These are phyloP conservation scores for Penicillium daleae DNA, from an alignment of 495 filamentous ascomycete species.

Conservation along the genomic window DNA sequence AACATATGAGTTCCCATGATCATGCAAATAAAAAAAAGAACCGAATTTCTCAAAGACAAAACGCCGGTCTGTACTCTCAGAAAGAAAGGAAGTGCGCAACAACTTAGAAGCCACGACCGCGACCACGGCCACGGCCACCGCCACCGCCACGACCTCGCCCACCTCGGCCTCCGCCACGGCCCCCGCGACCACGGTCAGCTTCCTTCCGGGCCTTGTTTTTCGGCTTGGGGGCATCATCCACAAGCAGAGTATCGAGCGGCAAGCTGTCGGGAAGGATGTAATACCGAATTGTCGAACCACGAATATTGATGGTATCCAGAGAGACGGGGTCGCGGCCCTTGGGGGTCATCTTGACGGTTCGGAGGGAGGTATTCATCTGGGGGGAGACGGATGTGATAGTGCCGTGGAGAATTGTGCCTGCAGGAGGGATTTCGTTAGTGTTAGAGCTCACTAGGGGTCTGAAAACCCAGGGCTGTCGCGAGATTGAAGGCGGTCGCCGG, in stretches of 20 bases:
- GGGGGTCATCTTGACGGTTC: constrained; percentile 92
- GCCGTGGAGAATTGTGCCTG: constrained; percentile 92
- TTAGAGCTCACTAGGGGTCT: background rate
- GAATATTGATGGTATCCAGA: constrained; percentile 95
- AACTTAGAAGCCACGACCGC: constrained; percentile 59
- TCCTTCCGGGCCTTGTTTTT: constrained; percentile 99
- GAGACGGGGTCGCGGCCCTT: constrained; percentile 82
- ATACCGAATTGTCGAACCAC: constrained; percentile 90
- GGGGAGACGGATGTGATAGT: constrained; percentile 94
- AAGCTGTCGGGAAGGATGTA: constrained; percentile 93
- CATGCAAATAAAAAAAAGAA: constrained; percentile 31
- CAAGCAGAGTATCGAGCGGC: constrained; percentile 89
- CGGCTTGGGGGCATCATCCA: constrained; percentile 95
- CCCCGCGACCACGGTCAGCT: constrained; percentile 68
- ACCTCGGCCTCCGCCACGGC: constrained; percentile 59
- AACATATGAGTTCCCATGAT: constrained; percentile 29
- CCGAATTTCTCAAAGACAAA: constrained; percentile 30
- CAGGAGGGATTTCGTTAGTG: background rate
- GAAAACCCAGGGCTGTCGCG: background rate
- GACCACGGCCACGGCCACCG: constrained; percentile 68
- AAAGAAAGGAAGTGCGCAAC: constrained; percentile 20
- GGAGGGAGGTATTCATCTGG: constrained; percentile 94
- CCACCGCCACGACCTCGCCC: constrained; percentile 62
- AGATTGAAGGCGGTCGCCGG: constrained; percentile 3
- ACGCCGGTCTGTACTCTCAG: constrained; percentile 30